These are phyloP conservation scores for Biancaea sappan DNA, from an alignment of 306 rosid species.

Conservation along the genomic window DNA sequence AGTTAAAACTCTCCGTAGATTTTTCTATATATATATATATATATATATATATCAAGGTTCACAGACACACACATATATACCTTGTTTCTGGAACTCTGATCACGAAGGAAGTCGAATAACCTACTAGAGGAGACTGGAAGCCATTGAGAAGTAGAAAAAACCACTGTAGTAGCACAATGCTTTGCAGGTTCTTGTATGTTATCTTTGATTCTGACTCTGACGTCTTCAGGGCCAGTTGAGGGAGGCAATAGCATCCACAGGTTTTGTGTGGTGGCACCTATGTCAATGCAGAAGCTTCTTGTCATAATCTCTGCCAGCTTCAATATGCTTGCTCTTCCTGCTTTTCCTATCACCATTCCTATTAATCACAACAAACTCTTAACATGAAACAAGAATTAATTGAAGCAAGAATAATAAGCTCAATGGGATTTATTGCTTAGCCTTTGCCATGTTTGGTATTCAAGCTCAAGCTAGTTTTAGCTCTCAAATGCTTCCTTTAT, in stretches of 20 bases:
- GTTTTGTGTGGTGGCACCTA: constrained; percentile 33
- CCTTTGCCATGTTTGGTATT: too few relatives aligned
- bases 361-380: constrained; percentile 11
- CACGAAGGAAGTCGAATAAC: constrained; percentile 55
- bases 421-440: too few relatives aligned
- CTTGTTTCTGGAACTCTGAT: constrained; percentile 38
- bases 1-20: too few relatives aligned
- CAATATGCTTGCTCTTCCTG: constrained; percentile 48
- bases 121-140: constrained; percentile 38
- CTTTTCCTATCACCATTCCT: constrained; percentile 25
- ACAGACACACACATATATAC: constrained; percentile 18
- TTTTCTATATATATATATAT: neutral
- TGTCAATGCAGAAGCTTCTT: constrained; percentile 41
- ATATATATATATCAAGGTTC: too few relatives aligned
- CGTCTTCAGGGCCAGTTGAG: constrained; percentile 14
- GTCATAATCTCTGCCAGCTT: constrained; percentile 59
- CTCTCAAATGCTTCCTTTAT: too few relatives aligned
- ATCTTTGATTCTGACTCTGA: constrained; percentile 33
- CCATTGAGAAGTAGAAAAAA: constrained; percentile 44
- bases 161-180: constrained; percentile 30
- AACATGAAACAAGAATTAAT: too few relatives aligned
- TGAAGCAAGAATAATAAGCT: too few relatives aligned
- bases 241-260: constrained; percentile 40
- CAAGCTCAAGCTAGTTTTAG: too few relatives aligned
- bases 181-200: constrained; percentile 4